These are phyloP conservation scores for Verticillium isaacii DNA, from an alignment of 2,329 filamentous ascomycete genomes.

Conservation along the genomic window DNA sequence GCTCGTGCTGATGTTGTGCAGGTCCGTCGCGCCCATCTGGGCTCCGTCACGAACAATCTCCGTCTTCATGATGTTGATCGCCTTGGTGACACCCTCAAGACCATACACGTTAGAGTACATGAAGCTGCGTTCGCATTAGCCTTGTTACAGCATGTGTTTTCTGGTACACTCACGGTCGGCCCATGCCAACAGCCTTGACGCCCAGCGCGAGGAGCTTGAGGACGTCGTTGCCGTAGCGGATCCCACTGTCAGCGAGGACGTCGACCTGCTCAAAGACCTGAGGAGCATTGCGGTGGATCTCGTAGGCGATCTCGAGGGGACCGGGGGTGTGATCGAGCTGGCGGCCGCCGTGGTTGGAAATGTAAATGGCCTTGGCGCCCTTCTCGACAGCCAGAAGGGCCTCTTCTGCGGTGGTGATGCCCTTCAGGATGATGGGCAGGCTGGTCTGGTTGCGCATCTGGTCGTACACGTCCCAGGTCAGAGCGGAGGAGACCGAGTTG, in stretches of 20 bases:
- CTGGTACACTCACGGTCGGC: constrained; percentile 22
- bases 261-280: constrained; percentile 28
- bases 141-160: not conserved
- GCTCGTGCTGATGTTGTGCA: constrained; percentile 17
- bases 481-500: constrained; percentile 12
- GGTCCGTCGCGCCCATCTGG: constrained; percentile 24
- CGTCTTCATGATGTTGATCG: constrained; percentile 41
- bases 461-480: constrained; percentile 19
- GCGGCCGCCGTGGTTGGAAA: constrained; percentile 37
- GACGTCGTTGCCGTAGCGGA: constrained; percentile 32
- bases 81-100: constrained; percentile 37
- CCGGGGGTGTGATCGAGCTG: constrained; percentile 32
- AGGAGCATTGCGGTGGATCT: constrained; percentile 28
- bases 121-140: constrained; percentile 18
- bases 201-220: constrained; percentile 34
- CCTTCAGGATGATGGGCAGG: constrained; percentile 32
- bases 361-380: constrained; percentile 29
- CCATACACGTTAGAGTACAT: constrained; percentile 49
- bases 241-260: constrained; percentile 31
- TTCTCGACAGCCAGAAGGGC: constrained; percentile 25
- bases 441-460: constrained; percentile 24
- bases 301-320: constrained; percentile 24
- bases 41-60: constrained; percentile 34
- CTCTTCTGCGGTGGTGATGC: constrained; percentile 31
- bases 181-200: constrained; percentile 35